These are phyloP conservation scores for Aspergillus melleus DNA, from an alignment of 2,329 filamentous ascomycete genomes.

Conservation along the genomic window DNA sequence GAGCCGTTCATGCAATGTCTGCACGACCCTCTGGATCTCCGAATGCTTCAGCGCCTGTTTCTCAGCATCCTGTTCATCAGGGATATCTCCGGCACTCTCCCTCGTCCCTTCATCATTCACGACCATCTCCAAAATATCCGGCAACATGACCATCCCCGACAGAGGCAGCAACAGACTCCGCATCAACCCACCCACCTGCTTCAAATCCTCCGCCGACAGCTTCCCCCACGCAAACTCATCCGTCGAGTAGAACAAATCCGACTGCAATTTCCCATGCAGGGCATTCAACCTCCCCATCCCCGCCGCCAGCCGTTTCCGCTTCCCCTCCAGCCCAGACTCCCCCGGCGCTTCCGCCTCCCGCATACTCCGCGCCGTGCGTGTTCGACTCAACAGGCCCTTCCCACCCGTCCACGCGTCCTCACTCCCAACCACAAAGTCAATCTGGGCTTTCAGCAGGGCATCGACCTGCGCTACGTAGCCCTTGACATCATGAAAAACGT, in stretches of 20 bases:
- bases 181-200: conserved; percentile 58
- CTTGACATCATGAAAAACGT: conserved; percentile 60
- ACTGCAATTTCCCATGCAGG: conserved; percentile 63
- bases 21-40: conserved; percentile 26
- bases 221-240: conserved; percentile 71
- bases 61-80: conserved; percentile 2
- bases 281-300: conserved; percentile 50
- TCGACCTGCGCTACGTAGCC: conserved; percentile 56
- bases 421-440: conserved; percentile 55
- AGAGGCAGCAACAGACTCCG: conserved; percentile 64
- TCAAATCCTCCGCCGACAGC: conserved; percentile 64
- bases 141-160: conserved; percentile 66
- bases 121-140: conserved; percentile 61
- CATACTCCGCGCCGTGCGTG: conserved; percentile 18
- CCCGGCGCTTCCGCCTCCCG: conserved; percentile 8
- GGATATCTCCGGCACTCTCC: conserved; percentile 1
- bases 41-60: conserved; percentile 13
- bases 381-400: conserved; percentile 17
- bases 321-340: conserved; percentile 14
- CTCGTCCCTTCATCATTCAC: conserved; percentile 23
- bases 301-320: conserved; percentile 28
- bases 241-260: conserved; percentile 69
- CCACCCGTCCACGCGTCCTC: conserved; percentile 12
- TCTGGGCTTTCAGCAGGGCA: conserved; percentile 59
- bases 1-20: conserved; percentile 41